Evolutionary conservation across 306 rosid species (phyloP).

Genomic region (Cercis canadensis): DNA sequence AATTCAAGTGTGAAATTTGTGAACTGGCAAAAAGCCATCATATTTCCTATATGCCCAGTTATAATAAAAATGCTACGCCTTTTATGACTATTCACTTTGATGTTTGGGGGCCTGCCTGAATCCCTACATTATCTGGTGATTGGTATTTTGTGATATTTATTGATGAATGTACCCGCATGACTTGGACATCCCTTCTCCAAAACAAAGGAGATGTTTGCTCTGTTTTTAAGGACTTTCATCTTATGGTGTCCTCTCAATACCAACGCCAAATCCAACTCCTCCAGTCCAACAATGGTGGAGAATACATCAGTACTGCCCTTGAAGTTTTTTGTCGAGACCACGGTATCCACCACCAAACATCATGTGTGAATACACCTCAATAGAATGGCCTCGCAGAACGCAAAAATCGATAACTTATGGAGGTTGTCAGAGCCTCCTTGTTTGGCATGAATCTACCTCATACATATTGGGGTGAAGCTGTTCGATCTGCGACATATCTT

Average conservation of each 20-base stretch:
- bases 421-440: slow-evolving; percentile 24
- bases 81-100: not conserved
- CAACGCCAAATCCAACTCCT: slow-evolving; percentile 1
- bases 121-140: not conserved
- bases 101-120: not conserved
- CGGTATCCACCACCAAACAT: slow-evolving; percentile 1
- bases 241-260: slow-evolving; percentile 6
- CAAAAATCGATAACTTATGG: slow-evolving; percentile 14
- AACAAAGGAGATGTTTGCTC: slow-evolving; percentile 2
- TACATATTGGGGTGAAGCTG: not conserved
- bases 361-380: not conserved
- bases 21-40: not conserved
- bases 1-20: not conserved
- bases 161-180: slow-evolving; percentile 9
- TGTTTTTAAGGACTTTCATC: not conserved
- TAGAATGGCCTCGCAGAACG: not conserved
- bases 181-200: not conserved
- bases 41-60: not conserved
- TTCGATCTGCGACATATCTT: not conserved
- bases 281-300: slow-evolving; percentile 9
- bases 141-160: not conserved
- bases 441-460: slow-evolving; percentile 30
- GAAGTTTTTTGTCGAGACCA: not conserved
- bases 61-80: not conserved
- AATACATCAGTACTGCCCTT: not conserved